A percentile compares a stretch with the other conserved stretches of the same genome.
These are phyloP conservation scores for Tritrichomonas foetus DNA, from an alignment of 208 protist genomes.

Conservation along the genomic window DNA sequence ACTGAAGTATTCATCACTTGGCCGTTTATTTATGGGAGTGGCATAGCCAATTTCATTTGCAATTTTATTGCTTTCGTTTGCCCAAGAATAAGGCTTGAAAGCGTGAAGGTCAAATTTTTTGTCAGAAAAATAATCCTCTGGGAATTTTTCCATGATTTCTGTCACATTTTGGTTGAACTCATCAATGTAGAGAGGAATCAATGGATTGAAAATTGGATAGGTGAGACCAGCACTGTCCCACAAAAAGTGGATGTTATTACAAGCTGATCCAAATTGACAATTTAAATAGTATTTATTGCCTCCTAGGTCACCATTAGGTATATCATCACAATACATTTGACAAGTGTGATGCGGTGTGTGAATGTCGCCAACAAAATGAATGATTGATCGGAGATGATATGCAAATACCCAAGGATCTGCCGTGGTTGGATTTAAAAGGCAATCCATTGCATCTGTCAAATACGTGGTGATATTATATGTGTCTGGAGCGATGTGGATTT, in stretches of 20 bases:
- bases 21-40: not conserved
- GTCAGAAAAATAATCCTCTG: not conserved
- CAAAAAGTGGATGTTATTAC: conserved; percentile 32
- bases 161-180: not conserved
- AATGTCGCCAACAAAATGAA: conserved; percentile 20
- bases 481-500: not conserved
- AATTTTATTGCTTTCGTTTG: not conserved
- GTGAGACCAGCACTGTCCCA: conserved; percentile 2
- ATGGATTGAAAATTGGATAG: not conserved
- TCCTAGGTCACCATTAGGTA: not conserved
- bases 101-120: not conserved
- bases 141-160: not conserved
- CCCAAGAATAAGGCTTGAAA: not conserved
- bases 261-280: conserved; percentile 5
- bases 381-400: not conserved
- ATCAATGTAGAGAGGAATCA: not conserved
- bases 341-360: conserved; percentile 1
- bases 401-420: not conserved
- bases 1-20: not conserved
- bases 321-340: not conserved
- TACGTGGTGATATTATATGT: not conserved
- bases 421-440: not conserved
- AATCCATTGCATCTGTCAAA: not conserved
- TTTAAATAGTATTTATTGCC: conserved; percentile 15
- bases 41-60: not conserved